Base-by-base conservation (phyloP, 2,329 filamentous ascomycete species). In the Trichoderma atrobrunneum region DNA sequence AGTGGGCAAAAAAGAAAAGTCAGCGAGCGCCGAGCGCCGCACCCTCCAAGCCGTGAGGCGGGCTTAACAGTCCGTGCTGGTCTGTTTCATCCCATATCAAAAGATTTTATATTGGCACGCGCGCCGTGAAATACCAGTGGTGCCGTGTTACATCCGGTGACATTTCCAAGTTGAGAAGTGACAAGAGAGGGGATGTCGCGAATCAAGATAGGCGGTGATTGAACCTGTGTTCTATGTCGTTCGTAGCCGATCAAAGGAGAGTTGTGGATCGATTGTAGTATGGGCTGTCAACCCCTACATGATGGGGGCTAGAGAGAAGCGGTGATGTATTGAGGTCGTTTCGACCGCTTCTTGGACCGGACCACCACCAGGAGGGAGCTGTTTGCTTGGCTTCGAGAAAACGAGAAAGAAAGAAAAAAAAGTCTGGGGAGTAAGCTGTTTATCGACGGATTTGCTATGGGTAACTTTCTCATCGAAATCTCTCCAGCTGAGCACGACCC, bases 11-110 rank as follows among this genome's bases (percentile, higher is more conserved):
- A 39, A 32, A 32, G 54, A 61, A 32, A 24, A 69, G 48, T 8
- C 65, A 68, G 65, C 24, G 64, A 67, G 51, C 64, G 51, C 51
- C 64, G 63, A 66, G 63, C 48, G 48, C 48, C 63, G 63, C 28
- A 34, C 16, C 34, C 24, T 21, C 48, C 24, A 67, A 36, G 64
- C 34, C 43, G 51, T 21, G 21, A 12, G 26, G 32, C 51, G 51
- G 51, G 21, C 21, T 51, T 24, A 12, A 24, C n/a, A 54, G 48
- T 51, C 43, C 43, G 43, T 51, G 43, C 43, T 51, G 43, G 43
- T 21, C 43, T 51, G 43, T 51, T 51, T 51, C 43, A 51, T 21
- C 43, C 43, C 43, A 21, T 59, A 30, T 32, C 26, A 5, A n/a
- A 12, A n/a, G 28, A 7, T 12, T 21, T n/a, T 28, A n/a, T 18